phyloP scores from a whole-genome alignment of 805 yeast genomes.

The Ogataea salicorniae region DNA sequence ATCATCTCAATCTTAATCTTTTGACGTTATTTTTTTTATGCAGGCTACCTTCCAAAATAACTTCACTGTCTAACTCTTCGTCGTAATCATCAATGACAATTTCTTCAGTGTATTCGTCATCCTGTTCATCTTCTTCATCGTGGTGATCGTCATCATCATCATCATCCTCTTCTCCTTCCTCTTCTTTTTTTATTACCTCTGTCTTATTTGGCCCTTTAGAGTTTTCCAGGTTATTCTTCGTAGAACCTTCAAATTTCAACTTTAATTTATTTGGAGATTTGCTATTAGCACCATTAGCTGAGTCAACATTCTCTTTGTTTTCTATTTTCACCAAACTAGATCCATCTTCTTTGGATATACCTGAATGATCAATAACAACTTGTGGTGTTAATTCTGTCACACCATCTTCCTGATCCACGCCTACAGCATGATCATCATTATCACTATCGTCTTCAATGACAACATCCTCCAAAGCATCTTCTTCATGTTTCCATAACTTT shows the following conservation, averaged over 20 bases:
- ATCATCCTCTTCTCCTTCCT: not conserved
- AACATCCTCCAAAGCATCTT: slow-evolving; percentile 7
- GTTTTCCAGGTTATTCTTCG: not conserved
- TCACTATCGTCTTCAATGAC: not conserved
- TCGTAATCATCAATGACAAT: slow-evolving; percentile 8
- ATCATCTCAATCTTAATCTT: slow-evolving; percentile 6
- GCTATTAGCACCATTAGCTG: no score
- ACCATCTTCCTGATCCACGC: not conserved
- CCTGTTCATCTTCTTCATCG: not conserved
- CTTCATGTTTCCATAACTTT: slow-evolving; percentile 13
- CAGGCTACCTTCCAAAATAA: slow-evolving; percentile 10
- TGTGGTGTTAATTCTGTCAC: not conserved
- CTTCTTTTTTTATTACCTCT: not conserved
- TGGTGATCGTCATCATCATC: not conserved
- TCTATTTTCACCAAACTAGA: not conserved
- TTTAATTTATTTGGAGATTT: no score
- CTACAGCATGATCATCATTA: not conserved
- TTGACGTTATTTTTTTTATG: slow-evolving; percentile 1
- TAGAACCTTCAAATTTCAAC: not conserved
- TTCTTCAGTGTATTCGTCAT: slow-evolving; percentile 1
- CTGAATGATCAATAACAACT: no score
- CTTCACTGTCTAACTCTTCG: slow-evolving; percentile 12
- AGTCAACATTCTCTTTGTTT: not conserved
- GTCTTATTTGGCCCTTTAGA: not conserved
- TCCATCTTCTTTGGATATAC: no score